Percentiles rank a stretch among this genome's conserved stretches.
phyloP scores from a whole-genome alignment of 108 stramenopile genomes.

The Cyclotella baltica region DNA sequence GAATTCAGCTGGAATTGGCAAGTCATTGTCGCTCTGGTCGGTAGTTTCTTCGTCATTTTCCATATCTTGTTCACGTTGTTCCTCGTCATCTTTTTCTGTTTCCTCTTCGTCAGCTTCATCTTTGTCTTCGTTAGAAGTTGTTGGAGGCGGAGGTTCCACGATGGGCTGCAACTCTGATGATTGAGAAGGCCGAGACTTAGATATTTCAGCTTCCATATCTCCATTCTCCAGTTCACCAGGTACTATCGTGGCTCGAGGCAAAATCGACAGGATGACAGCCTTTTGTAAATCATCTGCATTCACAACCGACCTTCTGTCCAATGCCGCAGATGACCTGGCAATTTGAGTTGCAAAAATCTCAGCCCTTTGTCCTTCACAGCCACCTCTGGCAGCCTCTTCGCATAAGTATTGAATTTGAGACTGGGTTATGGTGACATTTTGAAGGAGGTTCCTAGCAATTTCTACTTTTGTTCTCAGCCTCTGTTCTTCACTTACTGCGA shows the following conservation, averaged over 20 bases:
- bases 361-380: conserved; percentile 96
- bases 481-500: conserved; percentile 75
- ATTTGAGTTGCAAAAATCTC: conserved; percentile 96
- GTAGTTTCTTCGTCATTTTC: too few relatives aligned
- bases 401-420: conserved; percentile 96
- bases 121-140: conserved; percentile 81
- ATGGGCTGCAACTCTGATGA: conserved; percentile 63
- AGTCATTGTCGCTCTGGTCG: too few relatives aligned
- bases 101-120: conserved; percentile 86
- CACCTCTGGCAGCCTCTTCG: conserved; percentile 94
- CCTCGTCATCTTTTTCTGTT: conserved; percentile 82
- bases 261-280: conserved; percentile 95
- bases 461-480: conserved; percentile 93
- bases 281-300: conserved; percentile 84
- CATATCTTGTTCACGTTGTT: conserved; percentile 78
- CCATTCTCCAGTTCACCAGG: conserved; percentile 7
- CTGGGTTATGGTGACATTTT: conserved; percentile 76
- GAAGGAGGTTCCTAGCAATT: conserved; percentile 92
- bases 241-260: conserved; percentile 56
- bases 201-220: neutral
- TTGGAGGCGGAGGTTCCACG: conserved; percentile 91
- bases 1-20: conserved; percentile 95
- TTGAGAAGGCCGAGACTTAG: conserved; percentile 1
- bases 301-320: conserved; percentile 91
- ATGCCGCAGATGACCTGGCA: conserved; percentile 89